A percentile compares a stretch with the other conserved stretches of the same genome.
These are phyloP conservation scores for Kalanchoe fedtschenkoi DNA, from an alignment of 164 flowering plant genomes.

Conservation along the genomic window DNA sequence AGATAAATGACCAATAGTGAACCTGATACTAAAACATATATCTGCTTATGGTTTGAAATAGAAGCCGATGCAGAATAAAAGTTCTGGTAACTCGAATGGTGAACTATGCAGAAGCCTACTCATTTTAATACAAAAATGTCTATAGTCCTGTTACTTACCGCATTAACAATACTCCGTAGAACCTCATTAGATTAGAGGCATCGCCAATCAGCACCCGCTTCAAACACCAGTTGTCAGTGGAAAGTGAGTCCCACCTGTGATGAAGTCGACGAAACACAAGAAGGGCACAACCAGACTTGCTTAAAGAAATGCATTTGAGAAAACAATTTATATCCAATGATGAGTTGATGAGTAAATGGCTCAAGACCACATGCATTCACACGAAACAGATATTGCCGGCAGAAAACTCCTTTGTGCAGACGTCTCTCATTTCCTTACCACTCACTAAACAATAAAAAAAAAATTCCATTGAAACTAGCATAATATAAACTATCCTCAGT, in stretches of 20 bases:
- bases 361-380: no score
- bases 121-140: background rate
- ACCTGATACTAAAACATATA: no score
- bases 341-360: background rate
- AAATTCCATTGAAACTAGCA: background rate
- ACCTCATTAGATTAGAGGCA: constrained; percentile 43
- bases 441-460: background rate
- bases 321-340: background rate
- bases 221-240: constrained; percentile 73
- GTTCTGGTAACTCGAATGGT: no score
- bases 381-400: background rate
- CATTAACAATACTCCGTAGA: background rate
- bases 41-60: no score
- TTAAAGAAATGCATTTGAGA: background rate
- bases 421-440: background rate
- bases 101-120: no score
- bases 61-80: no score
- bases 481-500: background rate
- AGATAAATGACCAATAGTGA: no score
- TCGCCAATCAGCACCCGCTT: constrained; percentile 80
- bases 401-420: background rate
- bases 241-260: constrained; percentile 81
- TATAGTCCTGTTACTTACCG: background rate
- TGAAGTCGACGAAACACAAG: constrained; percentile 78
- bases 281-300: constrained; percentile 70